Percentiles rank a stretch among this genome's conserved stretches.
These are phyloP conservation scores for Austropuccinia psidii DNA, from an alignment of 1,284 basidiomycete genomes.

Conservation along the genomic window DNA sequence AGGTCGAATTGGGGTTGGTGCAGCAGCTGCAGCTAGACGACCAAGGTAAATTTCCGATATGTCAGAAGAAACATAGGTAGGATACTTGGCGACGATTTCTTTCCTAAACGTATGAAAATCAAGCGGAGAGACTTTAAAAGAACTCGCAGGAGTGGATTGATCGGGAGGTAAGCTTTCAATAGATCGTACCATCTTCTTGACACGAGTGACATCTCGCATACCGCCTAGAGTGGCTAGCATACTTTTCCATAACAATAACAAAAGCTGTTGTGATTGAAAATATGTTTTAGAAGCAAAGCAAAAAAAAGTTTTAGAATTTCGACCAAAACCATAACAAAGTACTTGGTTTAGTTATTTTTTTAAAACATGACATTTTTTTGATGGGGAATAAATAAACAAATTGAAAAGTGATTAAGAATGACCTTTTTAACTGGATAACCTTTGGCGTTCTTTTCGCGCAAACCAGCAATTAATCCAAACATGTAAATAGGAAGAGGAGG, in stretches of 20 bases:
- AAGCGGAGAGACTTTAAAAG: constrained; percentile 57
- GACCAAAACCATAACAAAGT: no score
- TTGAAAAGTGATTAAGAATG: neutral
- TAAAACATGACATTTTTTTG: neutral
- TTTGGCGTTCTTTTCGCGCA: constrained; percentile 88
- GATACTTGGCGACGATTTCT: constrained; percentile 87
- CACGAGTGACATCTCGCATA: constrained; percentile 70
- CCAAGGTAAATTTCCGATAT: constrained; percentile 42
- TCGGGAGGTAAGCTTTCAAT: constrained; percentile 52
- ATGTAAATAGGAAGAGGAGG: constrained; percentile 89
- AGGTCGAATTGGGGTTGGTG: constrained; percentile 74
- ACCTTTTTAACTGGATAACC: constrained; percentile 88
- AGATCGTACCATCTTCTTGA: constrained; percentile 77
- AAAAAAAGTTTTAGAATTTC: neutral
- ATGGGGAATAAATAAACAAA: neutral
- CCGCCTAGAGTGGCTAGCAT: constrained; percentile 88
- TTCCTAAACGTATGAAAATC: constrained; percentile 78
- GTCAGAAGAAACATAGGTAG: constrained; percentile 53
- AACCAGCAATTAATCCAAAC: constrained; percentile 74
- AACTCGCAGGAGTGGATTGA: constrained; percentile 38
- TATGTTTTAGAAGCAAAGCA: neutral
- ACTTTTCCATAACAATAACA: constrained; percentile 95
- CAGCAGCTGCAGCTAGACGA: constrained; percentile 77
- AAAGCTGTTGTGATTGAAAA: constrained; percentile 52
- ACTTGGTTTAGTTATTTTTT: no score